Evolutionary conservation across 2,329 filamentous ascomycete genomes (phyloP), one percentile per base, ranked within the genome.

Genomic region (Trematosphaeria pertusa): DNA sequence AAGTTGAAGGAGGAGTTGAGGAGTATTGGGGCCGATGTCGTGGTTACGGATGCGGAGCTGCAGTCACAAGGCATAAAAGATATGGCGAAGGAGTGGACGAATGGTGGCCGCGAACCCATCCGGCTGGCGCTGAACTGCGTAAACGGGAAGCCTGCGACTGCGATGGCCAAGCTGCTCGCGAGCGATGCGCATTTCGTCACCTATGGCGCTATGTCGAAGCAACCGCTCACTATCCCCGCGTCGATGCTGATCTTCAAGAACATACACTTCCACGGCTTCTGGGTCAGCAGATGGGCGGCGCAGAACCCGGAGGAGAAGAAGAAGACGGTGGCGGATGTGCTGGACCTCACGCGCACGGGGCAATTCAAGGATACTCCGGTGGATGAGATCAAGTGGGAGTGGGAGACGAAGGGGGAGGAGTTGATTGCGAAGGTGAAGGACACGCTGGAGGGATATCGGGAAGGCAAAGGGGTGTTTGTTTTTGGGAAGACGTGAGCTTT

Each of bases 241-340:
- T 89, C 88, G 0, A 78, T 95, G 58, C 78, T 97, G 49, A 99
- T 99, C 61, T 99, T 99, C 78, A 94, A 93, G 73, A 86, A 97
- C 61, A 80, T 97, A 41, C 81, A 84, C 40, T 96, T 97, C 65
- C 82, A 89, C 52, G 95, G 94, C 4, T 99, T 97, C 73, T 99
- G 94, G 94, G 85, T 97, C 18, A 94, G 88, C 66, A 85, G 81
- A 50, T 97, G 94, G 93, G 90, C 88, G 37, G 87, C 92, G 67
- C 76, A 80, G 53, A 81, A 97, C 60, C 82, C 86, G 0, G 78
- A 80, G 5, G 85, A 87, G 49, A 95, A 95, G 77, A 82, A 83
- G 67, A 82, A 81, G 65, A 96, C 91, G 34, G 86, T 97, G n/a
- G 82, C 87, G 18, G 89, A 96, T 73, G 87, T 99, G 26, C 75